Conservation (phyloP, 352 stramenopile species). For the Pythium inflatum region DNA sequence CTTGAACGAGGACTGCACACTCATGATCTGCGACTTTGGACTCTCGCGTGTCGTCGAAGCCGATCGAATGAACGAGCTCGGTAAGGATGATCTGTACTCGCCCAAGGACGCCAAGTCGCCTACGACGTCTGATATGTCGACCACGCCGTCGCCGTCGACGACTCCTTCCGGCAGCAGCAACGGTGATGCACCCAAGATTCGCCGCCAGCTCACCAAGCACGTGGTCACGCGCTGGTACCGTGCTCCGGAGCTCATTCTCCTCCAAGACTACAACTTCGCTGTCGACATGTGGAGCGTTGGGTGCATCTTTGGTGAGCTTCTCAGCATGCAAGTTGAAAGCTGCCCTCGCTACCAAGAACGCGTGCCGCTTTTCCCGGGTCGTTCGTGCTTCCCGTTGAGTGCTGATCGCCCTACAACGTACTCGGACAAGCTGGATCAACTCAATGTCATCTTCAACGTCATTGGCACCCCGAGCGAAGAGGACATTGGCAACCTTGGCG, state of each 20-base stretch:
- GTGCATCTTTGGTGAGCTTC: constrained; percentile 91
- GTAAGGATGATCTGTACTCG: constrained; percentile 73
- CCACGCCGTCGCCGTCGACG: constrained; percentile 64
- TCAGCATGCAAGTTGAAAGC: constrained; percentile 90
- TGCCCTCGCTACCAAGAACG: constrained; percentile 86
- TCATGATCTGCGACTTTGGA: constrained; percentile 89
- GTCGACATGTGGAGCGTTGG: constrained; percentile 99
- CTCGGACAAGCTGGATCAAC: constrained; percentile 90
- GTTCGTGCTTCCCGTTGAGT: constrained; percentile 87
- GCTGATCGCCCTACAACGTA: constrained; percentile 83
- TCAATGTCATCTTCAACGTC: constrained; percentile 96
- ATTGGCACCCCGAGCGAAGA: constrained; percentile 93
- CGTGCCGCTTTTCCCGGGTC: constrained; percentile 80
- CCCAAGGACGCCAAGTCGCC: constrained; percentile 80
- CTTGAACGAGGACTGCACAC: constrained; percentile 86
- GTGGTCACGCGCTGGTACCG: constrained; percentile 99
- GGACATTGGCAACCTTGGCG: constrained; percentile 81
- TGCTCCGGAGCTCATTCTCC: constrained; percentile 95
- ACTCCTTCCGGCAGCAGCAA: constrained; percentile 68
- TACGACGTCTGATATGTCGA: constrained; percentile 71
- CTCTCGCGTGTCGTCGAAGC: constrained; percentile 83
- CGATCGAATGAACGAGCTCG: constrained; percentile 75
- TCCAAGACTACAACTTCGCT: constrained; percentile 95
- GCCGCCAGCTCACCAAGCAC: constrained; percentile 96
- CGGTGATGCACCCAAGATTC: constrained; percentile 66